Percentiles rank a stretch among this genome's conserved stretches.
phyloP scores from a whole-genome alignment of 345 rosid species.

The Conringia planisiliqua region DNA sequence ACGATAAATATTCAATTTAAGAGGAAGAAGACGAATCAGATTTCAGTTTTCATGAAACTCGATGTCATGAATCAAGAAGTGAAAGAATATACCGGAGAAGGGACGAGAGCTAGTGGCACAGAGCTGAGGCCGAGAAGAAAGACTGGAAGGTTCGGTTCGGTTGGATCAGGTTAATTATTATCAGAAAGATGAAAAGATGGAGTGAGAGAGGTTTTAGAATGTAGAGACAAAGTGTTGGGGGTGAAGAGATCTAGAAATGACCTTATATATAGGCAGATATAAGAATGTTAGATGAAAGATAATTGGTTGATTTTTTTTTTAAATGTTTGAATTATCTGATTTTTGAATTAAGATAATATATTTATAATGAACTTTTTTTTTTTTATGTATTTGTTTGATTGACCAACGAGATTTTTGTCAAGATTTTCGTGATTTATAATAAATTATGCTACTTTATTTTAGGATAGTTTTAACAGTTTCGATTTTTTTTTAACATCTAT shows the following conservation, averaged over 20 bases:
- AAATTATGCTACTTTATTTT: background rate
- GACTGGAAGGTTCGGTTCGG: too few relatives aligned
- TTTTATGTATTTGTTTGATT: background rate
- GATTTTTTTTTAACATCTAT: too few relatives aligned
- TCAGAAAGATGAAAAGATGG: too few relatives aligned
- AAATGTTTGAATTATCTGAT: background rate
- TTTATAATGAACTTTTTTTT: background rate
- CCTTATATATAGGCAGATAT: constrained; percentile 26
- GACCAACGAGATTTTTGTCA: background rate
- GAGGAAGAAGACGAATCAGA: background rate
- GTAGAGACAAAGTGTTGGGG: too few relatives aligned
- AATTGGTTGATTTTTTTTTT: background rate
- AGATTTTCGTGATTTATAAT: background rate
- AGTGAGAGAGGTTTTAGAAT: too few relatives aligned
- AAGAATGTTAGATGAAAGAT: constrained; percentile 16
- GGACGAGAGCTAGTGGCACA: background rate
- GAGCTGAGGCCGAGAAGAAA: background rate
- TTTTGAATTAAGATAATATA: background rate
- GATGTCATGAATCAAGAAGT: constrained; percentile 12
- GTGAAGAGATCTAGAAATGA: too few relatives aligned
- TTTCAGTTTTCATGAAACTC: background rate
- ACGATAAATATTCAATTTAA: background rate
- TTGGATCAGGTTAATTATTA: too few relatives aligned
- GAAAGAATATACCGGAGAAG: constrained; percentile 4
- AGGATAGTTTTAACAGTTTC: background rate